These are phyloP conservation scores for Aspergillus ostianus DNA, from an alignment of 495 filamentous ascomycete genomes.

Conservation along the genomic window DNA sequence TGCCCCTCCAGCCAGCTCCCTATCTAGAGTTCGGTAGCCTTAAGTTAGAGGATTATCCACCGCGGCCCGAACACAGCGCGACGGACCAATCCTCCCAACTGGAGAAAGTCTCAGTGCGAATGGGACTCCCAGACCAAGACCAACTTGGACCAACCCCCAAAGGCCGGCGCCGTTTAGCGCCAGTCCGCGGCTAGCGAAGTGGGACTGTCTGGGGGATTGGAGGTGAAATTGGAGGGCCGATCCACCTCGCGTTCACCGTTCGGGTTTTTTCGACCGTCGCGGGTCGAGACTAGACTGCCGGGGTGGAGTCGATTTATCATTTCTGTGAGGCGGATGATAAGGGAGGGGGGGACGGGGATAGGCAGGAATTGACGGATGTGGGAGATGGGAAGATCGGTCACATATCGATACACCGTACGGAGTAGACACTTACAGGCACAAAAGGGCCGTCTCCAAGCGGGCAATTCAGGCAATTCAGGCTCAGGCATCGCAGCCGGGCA, in stretches of 20 bases:
- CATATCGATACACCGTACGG: no score
- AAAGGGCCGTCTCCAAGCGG: no score
- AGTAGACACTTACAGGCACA: no score
- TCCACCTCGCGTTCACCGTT: not conserved
- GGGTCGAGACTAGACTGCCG: not conserved
- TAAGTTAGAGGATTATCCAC: not conserved
- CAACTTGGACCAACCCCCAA: no score
- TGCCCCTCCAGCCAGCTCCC: not conserved
- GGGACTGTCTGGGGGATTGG: not conserved
- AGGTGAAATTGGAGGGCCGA: not conserved
- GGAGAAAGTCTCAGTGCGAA: not conserved
- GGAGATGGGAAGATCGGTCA: no score
- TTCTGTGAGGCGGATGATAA: not conserved
- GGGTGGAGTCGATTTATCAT: not conserved
- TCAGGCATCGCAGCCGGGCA: not conserved
- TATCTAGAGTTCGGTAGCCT: not conserved
- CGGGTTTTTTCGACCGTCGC: not conserved
- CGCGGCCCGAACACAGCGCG: not conserved
- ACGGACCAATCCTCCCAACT: not conserved
- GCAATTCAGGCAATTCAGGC: not conserved
- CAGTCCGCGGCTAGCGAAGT: not conserved
- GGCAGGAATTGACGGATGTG: not conserved
- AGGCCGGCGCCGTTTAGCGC: not conserved
- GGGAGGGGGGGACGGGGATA: not conserved
- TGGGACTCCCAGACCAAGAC: not conserved